Evolutionary conservation across 1,139 yeast species (phyloP).

Genomic region (Hansenula anomala): DNA sequence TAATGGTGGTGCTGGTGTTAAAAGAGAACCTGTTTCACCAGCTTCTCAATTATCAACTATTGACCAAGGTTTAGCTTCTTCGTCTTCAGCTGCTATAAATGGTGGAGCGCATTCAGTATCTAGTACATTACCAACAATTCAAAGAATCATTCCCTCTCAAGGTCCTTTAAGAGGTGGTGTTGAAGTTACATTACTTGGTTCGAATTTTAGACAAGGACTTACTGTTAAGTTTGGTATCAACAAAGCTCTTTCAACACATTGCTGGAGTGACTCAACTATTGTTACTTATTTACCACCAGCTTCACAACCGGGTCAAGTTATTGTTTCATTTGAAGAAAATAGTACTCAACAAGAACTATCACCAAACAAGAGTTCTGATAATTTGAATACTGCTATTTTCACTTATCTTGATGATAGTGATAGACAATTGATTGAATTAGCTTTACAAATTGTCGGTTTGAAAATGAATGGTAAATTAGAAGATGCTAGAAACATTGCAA

Average conservation of each 20-base stretch:
- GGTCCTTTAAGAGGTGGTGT: constrained; percentile 96
- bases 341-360: constrained; percentile 4
- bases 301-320: constrained; percentile 81
- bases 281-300: constrained; percentile 95
- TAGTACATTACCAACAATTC: constrained; percentile 31
- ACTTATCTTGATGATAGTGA: constrained; percentile 93
- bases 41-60: constrained; percentile 3
- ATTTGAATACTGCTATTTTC: constrained; percentile 40
- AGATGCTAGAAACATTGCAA: constrained; percentile 88
- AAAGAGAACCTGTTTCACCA: constrained; percentile 4
- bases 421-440: constrained; percentile 85
- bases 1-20: neutral
- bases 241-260: constrained; percentile 81
- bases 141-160: constrained; percentile 87
- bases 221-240: constrained; percentile 83
- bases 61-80: neutral
- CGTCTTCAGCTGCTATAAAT: constrained; percentile 4
- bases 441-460: constrained; percentile 88
- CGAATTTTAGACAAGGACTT: constrained; percentile 78
- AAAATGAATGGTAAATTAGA: constrained; percentile 93
- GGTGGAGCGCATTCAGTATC: no score
- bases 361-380: constrained; percentile 2
- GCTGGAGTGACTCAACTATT: constrained; percentile 93
- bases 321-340: constrained; percentile 68
- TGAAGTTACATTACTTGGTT: constrained; percentile 85